Base-by-base conservation (phyloP, 2,329 filamentous ascomycete species). In the Malbranchea zuffiana region DNA sequence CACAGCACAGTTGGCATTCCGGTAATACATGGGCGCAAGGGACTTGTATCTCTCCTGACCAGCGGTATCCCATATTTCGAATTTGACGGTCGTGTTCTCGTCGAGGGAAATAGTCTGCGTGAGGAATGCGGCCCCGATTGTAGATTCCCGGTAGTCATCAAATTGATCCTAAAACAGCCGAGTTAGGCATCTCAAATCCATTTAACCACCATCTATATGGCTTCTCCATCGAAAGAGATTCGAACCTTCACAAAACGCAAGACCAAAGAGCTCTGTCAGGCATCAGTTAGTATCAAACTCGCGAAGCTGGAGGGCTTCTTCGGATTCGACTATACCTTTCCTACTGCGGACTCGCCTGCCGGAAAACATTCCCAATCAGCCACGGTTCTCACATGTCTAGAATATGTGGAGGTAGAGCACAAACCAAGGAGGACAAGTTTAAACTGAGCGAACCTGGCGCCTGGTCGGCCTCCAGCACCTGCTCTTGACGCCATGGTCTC, bases 41-140 rank as follows among this genome's bases (percentile, higher is more conserved):
- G 90, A 96, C 72, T 96, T 96, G 75, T 96, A 98, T 57, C 92
- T 78, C 67, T 98, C 90, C 68, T 98, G 90, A 46, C 90, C 90
- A 46, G 90, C 90, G 6, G 90, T 98, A 65, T 95, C 87, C 87
- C 90, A 98, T 59, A 98, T 98, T 67, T 98, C 90, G 57, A 98
- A 98, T 71, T 98, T 98, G 65, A 98, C 88, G 39, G 90, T 98
- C 42, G 90, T 96, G 65, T 78, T 90, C 59, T 96, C 90, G 61
- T 96, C 88, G 63, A 98, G 81, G 41, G 88, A 88, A 61, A 98
- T 95, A 50, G 90, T 98, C 67, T 98, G 90, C 54, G 90, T 98
- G 50, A 98, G 75, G 73, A 98, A 98, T 50, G 92, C 92, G 52
- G 92, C 90, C 63, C 90, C 88, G 66, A 95, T 95, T 45, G 88